Evolutionary conservation across 805 yeast species (phyloP).

Genomic region (Pichia phayaonensis): DNA sequence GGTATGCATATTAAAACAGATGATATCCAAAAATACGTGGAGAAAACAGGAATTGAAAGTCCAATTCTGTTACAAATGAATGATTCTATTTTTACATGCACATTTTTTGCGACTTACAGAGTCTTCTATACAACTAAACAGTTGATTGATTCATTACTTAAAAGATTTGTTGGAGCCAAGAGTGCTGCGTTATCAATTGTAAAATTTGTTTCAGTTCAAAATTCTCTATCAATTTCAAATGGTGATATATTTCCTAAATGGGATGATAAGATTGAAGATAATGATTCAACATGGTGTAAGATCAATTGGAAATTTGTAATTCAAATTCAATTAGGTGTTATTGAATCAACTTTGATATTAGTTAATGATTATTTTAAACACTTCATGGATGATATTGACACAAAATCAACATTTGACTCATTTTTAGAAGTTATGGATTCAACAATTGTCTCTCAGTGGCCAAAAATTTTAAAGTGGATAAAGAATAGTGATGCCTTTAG

Average conservation of each 20-base stretch:
- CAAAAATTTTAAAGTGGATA: constrained; percentile 25
- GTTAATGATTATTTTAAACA: constrained; percentile 68
- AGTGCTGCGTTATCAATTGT: constrained; percentile 52
- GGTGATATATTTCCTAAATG: constrained; percentile 42
- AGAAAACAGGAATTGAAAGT: constrained; percentile 11
- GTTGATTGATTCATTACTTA: constrained; percentile 44
- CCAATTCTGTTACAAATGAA: constrained; percentile 45
- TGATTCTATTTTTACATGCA: constrained; percentile 53
- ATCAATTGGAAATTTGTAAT: constrained; percentile 62
- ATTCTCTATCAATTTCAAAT: background rate
- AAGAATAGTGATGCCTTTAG: constrained; percentile 15
- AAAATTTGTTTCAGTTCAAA: background rate
- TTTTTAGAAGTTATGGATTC: constrained; percentile 60
- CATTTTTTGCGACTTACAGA: constrained; percentile 63
- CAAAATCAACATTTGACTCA: constrained; percentile 54
- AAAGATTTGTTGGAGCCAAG: constrained; percentile 53
- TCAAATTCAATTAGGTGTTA: constrained; percentile 72
- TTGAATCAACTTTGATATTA: constrained; percentile 67
- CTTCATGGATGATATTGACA: constrained; percentile 59
- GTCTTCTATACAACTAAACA: constrained; percentile 53
- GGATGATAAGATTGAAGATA: constrained; percentile 33
- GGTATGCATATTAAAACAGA: constrained; percentile 32
- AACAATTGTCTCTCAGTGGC: constrained; percentile 51
- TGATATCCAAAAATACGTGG: constrained; percentile 36
- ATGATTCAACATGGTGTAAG: constrained; percentile 34